Evolutionary conservation across 257 asterid species (phyloP).

Genomic region (Craterostigma plantagineum): DNA sequence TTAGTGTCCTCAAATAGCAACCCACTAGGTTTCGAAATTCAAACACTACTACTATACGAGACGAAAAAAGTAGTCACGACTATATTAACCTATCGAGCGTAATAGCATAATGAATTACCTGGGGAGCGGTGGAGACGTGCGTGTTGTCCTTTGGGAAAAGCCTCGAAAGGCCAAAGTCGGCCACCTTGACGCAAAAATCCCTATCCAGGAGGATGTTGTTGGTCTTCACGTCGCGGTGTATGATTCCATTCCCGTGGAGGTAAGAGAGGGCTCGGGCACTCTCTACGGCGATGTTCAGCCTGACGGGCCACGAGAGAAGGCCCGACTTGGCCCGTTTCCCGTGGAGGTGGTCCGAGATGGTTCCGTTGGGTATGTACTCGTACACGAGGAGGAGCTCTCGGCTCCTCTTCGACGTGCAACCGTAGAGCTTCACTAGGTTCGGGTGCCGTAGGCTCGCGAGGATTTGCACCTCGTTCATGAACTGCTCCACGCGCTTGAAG

Average conservation of each 20-base stretch:
- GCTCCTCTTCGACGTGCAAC: slow-evolving; percentile 42
- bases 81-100: no score
- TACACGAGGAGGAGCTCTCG: slow-evolving; percentile 51
- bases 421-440: slow-evolving; percentile 35
- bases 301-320: slow-evolving; percentile 22
- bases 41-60: no score
- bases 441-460: slow-evolving; percentile 31
- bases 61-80: no score
- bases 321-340: slow-evolving; percentile 18
- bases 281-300: slow-evolving; percentile 44
- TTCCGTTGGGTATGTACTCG: slow-evolving; percentile 40
- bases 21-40: no score
- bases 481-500: slow-evolving; percentile 34
- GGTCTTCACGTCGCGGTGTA: slow-evolving; percentile 46
- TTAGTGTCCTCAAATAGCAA: no score
- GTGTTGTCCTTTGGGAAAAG: slow-evolving; percentile 31
- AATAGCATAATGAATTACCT: no score
- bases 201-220: slow-evolving; percentile 35
- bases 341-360: slow-evolving; percentile 41
- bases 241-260: slow-evolving; percentile 31
- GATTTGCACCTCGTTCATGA: slow-evolving; percentile 32
- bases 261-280: slow-evolving; percentile 35
- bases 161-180: slow-evolving; percentile 48
- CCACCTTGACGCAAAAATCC: slow-evolving; percentile 35
- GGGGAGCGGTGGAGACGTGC: no score